A percentile compares a stretch with the other conserved stretches of the same genome.
Evolutionary conservation across 108 stramenopile genomes (phyloP).

Genomic region (Chaetoceros muelleri): DNA sequence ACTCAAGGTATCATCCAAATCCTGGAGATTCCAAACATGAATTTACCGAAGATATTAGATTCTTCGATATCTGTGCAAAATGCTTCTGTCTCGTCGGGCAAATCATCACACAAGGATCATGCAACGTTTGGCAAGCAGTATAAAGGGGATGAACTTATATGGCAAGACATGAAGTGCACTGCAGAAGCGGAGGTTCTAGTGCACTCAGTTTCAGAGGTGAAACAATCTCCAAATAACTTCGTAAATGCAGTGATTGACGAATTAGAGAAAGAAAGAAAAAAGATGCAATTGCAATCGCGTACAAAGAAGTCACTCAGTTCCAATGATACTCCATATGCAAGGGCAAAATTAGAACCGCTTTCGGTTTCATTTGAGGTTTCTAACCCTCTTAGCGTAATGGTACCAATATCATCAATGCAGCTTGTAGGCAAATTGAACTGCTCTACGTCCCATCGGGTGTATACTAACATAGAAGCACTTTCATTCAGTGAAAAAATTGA

Average conservation of each 20-base stretch:
- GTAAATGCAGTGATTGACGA: slow-evolving; percentile 54
- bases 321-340: slow-evolving; percentile 25
- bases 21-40: slow-evolving; percentile 62
- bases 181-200: slow-evolving; percentile 51
- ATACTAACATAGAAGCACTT: slow-evolving; percentile 63
- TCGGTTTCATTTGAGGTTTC: slow-evolving; percentile 41
- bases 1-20: slow-evolving; percentile 36
- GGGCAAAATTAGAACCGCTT: slow-evolving; percentile 67
- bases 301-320: slow-evolving; percentile 34
- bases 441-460: slow-evolving; percentile 16
- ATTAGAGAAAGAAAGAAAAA: slow-evolving; percentile 64
- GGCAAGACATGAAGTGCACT: slow-evolving; percentile 55
- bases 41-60: slow-evolving; percentile 55
- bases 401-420: slow-evolving; percentile 54
- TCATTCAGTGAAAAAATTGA: slow-evolving; percentile 13
- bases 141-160: slow-evolving; percentile 25
- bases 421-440: slow-evolving; percentile 48
- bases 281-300: slow-evolving; percentile 36
- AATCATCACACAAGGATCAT: too few relatives aligned
- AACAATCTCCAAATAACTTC: slow-evolving; percentile 4
- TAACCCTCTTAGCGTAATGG: slow-evolving; percentile 55
- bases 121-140: slow-evolving; percentile 6
- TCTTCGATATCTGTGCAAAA: slow-evolving; percentile 34
- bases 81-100: not conserved
- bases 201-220: slow-evolving; percentile 12